Base-by-base conservation (phyloP, 2,329 filamentous ascomycete genomes). In the Talaromyces marneffei region DNA sequence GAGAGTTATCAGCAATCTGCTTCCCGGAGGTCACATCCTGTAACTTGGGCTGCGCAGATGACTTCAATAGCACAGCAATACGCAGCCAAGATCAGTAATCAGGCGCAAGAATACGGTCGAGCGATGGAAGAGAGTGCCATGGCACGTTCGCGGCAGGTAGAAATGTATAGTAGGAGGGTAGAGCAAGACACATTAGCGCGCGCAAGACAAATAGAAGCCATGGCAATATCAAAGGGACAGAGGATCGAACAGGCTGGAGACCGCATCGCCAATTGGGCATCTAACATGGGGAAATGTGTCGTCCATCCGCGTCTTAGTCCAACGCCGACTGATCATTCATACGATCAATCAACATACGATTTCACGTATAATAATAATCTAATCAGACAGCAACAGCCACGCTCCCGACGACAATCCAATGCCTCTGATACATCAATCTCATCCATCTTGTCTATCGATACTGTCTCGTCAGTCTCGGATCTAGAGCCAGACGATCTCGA, bases 21-120 rank as follows among this genome's bases (percentile, higher is more conserved):
- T 44, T 44, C 54, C 6, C 60, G 57, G 63, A 33, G 20, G 29
- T 23, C 50, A 27, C 69, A 73, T 0, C 65, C 72, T 3, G 39
- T 70, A 0, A 67, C 70, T 20, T 77, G 74, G 72, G 69, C 75
- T 10, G 67, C 72, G 1, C 69, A 71, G 7, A 60, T 78, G 12
- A 71, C 72, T 46, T 68, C 71, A 3, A 72, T 75, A 50, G 74
- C 75, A 9, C 72, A 77, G 59, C 73, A 75, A 56, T 77, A 77
- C 44, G 74, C 74, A 3, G 73, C 76, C 50, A 72, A 73, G 9
- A 67, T 74, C 16, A 71, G 69, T 54, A 67, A 69, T 5, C 71
- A 74, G 23, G 73, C 74, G 5, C 68, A 73, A 56, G 65, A 73
- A 55, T 76, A 75, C 63, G 70, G 74, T 31, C 66, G 71, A 33